Percentiles rank a stretch among this genome's conserved stretches.
These are phyloP conservation scores for Phyllosticta paracitricarpa DNA, from an alignment of 2,329 filamentous ascomycete genomes.

Conservation along the genomic window DNA sequence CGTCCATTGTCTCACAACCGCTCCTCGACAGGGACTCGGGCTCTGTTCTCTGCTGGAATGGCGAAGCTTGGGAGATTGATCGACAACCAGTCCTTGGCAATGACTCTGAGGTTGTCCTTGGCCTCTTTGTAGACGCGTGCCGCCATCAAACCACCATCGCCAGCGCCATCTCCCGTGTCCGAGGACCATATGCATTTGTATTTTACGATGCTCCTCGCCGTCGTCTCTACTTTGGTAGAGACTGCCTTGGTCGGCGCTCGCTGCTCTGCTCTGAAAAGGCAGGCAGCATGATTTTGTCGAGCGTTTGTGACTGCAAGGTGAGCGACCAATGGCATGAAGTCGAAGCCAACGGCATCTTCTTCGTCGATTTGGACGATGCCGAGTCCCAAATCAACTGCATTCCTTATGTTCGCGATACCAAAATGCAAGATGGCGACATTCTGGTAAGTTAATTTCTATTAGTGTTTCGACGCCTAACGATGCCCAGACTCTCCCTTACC, in stretches of 20 bases:
- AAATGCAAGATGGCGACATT: too few relatives aligned
- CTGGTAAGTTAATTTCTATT: background rate
- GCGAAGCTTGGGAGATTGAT: constrained; percentile 77
- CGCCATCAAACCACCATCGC: constrained; percentile 11
- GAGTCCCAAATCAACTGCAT: background rate
- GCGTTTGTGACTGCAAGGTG: constrained; percentile 47
- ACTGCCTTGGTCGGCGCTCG: constrained; percentile 79
- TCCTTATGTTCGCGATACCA: background rate
- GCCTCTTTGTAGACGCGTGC: constrained; percentile 38
- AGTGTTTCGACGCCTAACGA: background rate
- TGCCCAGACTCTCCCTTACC: constrained; percentile 3
- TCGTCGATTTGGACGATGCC: constrained; percentile 42
- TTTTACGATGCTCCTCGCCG: constrained; percentile 58
- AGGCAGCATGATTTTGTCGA: constrained; percentile 55
- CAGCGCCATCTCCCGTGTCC: constrained; percentile 19
- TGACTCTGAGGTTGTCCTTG: constrained; percentile 64
- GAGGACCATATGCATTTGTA: constrained; percentile 81
- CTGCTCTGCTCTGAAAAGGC: constrained; percentile 50
- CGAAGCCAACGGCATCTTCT: constrained; percentile 72
- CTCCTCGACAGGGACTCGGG: constrained; percentile 47
- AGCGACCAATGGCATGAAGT: constrained; percentile 62
- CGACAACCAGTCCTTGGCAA: constrained; percentile 56
- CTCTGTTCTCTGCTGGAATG: constrained; percentile 89
- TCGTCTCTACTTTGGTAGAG: constrained; percentile 71
- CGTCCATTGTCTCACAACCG: constrained; percentile 62